These are phyloP conservation scores for Citrus inodora DNA, from an alignment of 345 rosid species.

Conservation along the genomic window DNA sequence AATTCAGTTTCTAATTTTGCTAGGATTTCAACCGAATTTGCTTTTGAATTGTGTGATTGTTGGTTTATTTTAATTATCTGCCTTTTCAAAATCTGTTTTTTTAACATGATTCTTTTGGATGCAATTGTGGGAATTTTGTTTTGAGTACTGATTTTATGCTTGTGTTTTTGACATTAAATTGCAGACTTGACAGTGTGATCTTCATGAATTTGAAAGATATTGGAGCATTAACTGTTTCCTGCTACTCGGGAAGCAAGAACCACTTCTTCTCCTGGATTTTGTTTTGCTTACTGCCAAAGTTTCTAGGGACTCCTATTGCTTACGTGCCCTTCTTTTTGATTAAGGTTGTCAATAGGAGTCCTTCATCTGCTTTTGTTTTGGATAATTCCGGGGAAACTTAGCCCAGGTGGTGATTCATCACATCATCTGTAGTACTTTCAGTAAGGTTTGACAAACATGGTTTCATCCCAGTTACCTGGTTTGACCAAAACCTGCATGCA, in stretches of 20 bases:
- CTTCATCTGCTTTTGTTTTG: conserved; percentile 19
- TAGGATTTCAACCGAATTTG: neutral
- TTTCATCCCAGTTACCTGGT: conserved; percentile 45
- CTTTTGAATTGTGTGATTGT: neutral
- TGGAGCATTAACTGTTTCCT: conserved; percentile 85
- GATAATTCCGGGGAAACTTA: conserved; percentile 16
- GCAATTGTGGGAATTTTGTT: neutral
- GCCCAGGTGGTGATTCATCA: conserved; percentile 11
- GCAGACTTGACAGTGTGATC: conserved; percentile 60
- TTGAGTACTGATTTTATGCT: neutral
- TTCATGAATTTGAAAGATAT: conserved; percentile 79
- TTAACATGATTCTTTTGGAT: neutral
- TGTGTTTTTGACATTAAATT: conserved; percentile 14
- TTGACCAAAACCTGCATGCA: conserved; percentile 21
- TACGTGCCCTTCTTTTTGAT: conserved; percentile 49
- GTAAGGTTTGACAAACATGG: conserved; percentile 35
- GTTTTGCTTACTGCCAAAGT: conserved; percentile 71
- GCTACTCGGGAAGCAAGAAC: conserved; percentile 87
- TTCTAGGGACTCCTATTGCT: conserved; percentile 49
- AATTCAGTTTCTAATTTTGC: neutral
- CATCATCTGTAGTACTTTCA: conserved; percentile 17
- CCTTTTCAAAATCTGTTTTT: neutral
- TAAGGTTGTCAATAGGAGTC: conserved; percentile 45
- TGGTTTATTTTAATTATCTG: neutral
- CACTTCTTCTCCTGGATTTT: conserved; percentile 69